Evolutionary conservation across 352 stramenopile genomes (phyloP).

Genomic region (Pythium phragmitis): DNA sequence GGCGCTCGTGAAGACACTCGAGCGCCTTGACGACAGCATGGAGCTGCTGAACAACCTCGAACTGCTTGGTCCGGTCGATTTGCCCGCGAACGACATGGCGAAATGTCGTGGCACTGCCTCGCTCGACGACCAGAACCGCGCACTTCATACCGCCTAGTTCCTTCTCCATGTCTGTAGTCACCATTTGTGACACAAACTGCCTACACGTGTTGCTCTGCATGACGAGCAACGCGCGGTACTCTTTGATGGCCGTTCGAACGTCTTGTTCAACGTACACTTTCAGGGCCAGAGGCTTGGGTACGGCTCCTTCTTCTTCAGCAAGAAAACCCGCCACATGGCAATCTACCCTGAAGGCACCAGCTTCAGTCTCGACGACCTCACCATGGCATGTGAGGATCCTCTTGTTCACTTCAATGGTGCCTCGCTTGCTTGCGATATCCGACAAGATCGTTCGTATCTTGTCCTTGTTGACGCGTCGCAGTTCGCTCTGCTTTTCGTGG

Average conservation of each 20-base stretch:
- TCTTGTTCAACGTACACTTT: slow-evolving; percentile 69
- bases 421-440: slow-evolving; percentile 4
- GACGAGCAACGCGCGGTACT: slow-evolving; percentile 52
- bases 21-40: slow-evolving; percentile 38
- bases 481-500: slow-evolving; percentile 5
- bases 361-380: slow-evolving; percentile 39
- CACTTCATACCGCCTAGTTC: slow-evolving; percentile 36
- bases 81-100: slow-evolving; percentile 34
- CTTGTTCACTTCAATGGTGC: slow-evolving; percentile 35
- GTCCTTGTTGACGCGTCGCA: slow-evolving; percentile 14
- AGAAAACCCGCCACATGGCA: slow-evolving; percentile 21
- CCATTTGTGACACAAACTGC: slow-evolving; percentile 36
- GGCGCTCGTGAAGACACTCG: slow-evolving; percentile 41
- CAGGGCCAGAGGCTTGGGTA: slow-evolving; percentile 28
- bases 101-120: slow-evolving; percentile 39
- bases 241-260: slow-evolving; percentile 40
- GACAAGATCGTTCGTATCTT: slow-evolving; percentile 22
- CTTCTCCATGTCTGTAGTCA: slow-evolving; percentile 33
- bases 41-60: slow-evolving; percentile 37
- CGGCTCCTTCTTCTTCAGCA: slow-evolving; percentile 1
- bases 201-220: slow-evolving; percentile 32
- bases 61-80: slow-evolving; percentile 33
- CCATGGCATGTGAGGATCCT: slow-evolving; percentile 31
- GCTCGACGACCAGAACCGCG: slow-evolving; percentile 48
- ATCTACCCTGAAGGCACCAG: slow-evolving; percentile 38